Evolutionary conservation across 176 grass and related monocot species (phyloP).

Genomic region (Oryza punctata): DNA sequence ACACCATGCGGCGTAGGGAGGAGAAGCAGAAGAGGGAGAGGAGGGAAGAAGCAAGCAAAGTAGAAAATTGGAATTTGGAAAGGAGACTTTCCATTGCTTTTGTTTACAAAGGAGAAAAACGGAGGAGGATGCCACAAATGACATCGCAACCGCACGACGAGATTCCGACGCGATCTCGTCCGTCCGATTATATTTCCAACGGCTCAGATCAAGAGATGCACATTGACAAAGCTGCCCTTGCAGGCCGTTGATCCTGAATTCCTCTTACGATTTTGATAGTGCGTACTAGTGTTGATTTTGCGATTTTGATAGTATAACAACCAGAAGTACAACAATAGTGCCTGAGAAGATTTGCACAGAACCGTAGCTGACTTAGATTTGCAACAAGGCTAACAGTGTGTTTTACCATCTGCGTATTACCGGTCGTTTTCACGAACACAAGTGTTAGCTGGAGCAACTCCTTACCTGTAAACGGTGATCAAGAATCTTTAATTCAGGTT

Average conservation of each 20-base stretch:
- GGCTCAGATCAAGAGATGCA: background rate
- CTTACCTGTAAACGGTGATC: background rate
- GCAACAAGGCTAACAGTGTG: background rate
- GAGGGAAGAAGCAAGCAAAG: conserved; percentile 18
- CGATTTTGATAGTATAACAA: background rate
- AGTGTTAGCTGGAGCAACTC: background rate
- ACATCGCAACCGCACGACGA: background rate
- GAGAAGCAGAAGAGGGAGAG: background rate
- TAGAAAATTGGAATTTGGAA: conserved; percentile 44
- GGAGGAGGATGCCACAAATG: background rate
- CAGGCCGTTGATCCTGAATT: background rate
- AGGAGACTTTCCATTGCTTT: conserved; percentile 25
- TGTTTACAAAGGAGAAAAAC: background rate
- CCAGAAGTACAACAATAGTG: background rate
- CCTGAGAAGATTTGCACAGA: background rate
- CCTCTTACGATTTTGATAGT: background rate
- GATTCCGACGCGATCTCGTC: background rate
- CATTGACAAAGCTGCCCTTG: too few species aligned
- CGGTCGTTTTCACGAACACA: background rate
- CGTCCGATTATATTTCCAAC: background rate
- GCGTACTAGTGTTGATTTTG: background rate
- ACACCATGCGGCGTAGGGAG: conserved; percentile 41
- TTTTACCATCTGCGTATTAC: background rate
- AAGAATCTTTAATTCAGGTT: background rate
- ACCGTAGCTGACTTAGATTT: background rate